A percentile compares a stretch with the other conserved stretches of the same genome.
Evolutionary conservation across 2,329 filamentous ascomycete genomes (phyloP).

Genomic region (Mollisia scopiformis): DNA sequence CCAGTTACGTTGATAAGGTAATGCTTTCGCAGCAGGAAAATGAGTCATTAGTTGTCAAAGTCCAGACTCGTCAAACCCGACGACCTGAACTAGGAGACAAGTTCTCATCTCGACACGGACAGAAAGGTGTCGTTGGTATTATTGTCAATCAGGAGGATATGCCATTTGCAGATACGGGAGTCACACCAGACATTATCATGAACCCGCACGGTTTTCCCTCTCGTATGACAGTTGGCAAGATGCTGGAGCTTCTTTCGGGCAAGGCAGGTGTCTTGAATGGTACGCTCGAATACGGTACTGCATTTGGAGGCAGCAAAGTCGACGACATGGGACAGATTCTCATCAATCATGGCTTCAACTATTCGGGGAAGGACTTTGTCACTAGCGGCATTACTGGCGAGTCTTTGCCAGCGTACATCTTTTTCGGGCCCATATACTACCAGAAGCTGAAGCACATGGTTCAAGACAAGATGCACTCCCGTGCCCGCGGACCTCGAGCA

Average conservation of each 20-base stretch:
- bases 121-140: slow-evolving; percentile 96
- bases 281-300: slow-evolving; percentile 86
- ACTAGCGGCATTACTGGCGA: slow-evolving; percentile 96
- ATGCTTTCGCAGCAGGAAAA: slow-evolving; percentile 89
- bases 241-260: slow-evolving; percentile 91
- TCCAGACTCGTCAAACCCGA: slow-evolving; percentile 94
- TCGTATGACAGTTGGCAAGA: slow-evolving; percentile 98
- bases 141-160: slow-evolving; percentile 97
- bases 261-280: slow-evolving; percentile 90
- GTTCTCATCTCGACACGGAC: slow-evolving; percentile 96
- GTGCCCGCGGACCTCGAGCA: slow-evolving; percentile 84
- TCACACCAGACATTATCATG: slow-evolving; percentile 99
- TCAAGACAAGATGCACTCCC: slow-evolving; percentile 99
- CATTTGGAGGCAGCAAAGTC: slow-evolving; percentile 80
- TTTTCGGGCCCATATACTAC: slow-evolving; percentile 99
- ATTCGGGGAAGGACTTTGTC: slow-evolving; percentile 96
- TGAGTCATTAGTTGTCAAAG: slow-evolving; percentile 86
- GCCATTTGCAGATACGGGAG: slow-evolving; percentile 88
- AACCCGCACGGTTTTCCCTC: slow-evolving; percentile 99
- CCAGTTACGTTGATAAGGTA: slow-evolving; percentile 92
- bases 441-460: slow-evolving; percentile 99
- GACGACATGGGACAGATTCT: slow-evolving; percentile 88
- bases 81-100: slow-evolving; percentile 96
- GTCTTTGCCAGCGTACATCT: slow-evolving; percentile 91
- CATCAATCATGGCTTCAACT: slow-evolving; percentile 88